Conservation (phyloP, 75 land plant species). For the Pseudotsuga menziesii region DNA sequence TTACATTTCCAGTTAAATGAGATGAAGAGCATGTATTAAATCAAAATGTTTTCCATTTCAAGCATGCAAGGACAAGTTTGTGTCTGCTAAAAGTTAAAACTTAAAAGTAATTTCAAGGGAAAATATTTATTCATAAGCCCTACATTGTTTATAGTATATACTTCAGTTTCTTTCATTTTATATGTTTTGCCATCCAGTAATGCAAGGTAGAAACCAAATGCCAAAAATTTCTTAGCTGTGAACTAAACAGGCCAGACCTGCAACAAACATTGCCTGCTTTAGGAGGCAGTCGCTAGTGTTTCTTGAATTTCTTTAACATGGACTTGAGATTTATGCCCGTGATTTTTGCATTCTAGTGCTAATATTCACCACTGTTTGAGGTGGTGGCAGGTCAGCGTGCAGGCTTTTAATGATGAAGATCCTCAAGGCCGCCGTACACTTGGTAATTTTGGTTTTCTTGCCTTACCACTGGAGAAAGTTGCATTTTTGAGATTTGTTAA, state of each 20-base stretch:
- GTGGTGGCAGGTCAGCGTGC: constrained; percentile 85
- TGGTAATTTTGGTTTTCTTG: constrained; percentile 34
- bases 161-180: neutral
- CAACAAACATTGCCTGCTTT: neutral
- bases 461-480: neutral
- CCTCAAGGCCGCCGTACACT: constrained; percentile 97
- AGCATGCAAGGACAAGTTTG: neutral
- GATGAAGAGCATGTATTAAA: neutral
- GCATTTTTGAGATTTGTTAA: constrained; percentile 10
- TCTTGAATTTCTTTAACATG: neutral
- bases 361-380: neutral
- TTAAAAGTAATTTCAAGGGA: neutral
- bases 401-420: constrained; percentile 98
- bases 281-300: no score
- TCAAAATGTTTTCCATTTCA: neutral
- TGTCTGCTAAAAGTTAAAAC: neutral
- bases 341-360: neutral
- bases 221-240: neutral
- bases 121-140: neutral
- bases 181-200: neutral
- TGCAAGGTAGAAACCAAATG: neutral
- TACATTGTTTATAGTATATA: neutral
- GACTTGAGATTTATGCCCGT: neutral
- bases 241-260: neutral
- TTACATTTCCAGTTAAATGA: neutral